Base-by-base conservation (phyloP, 306 rosid genomes). In the Arachis stenosperma region DNA sequence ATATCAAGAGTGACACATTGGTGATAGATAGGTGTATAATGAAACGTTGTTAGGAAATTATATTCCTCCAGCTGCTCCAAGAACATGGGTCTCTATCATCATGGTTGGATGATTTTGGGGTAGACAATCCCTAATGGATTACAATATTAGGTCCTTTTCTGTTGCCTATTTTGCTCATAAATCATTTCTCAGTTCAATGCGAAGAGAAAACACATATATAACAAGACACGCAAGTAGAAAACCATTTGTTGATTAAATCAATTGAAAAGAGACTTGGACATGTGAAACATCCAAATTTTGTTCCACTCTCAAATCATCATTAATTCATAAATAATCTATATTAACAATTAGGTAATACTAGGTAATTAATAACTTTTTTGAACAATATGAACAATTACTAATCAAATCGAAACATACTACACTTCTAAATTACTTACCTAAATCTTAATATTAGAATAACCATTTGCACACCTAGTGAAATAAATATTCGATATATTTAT, bases 141-240 rank as follows among this genome's bases (percentile, higher is more conserved):
- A 22, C 40, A 3, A 3, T 43, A 9, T 55, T 30, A 6, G 58
- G 73, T 75, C 50, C 30, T 54, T 65, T 7, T 53, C 64, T 4
- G 27, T 65, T 75, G 57, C 50, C 48, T 8, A 30, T 29, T 74
- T 65, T 53, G 55, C 71, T 29, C 13, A 54, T 33, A 75, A 10
- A 10, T 6, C 14, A 17, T 75, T 30, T 74, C 17, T 44, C 8
- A 41, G 44, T 58, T 57, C 74, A 48, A 11, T 48, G 12, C 46
- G 8, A 30, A 46, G 54, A 7, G 36, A 40, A 6, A 22, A 27
- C 27, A 7, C 27, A 7, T 3, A 37, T 2, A 4, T 1, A 48
- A 13, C 27, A 14, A 39, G 57, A 39, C 7, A 30, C 30, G 62
- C 8, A 37, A 50, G 33, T 8, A 58, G 42, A 56, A 12, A 12